Conservation (phyloP, 345 rosid genomes). For the Sonneratia alba region DNA sequence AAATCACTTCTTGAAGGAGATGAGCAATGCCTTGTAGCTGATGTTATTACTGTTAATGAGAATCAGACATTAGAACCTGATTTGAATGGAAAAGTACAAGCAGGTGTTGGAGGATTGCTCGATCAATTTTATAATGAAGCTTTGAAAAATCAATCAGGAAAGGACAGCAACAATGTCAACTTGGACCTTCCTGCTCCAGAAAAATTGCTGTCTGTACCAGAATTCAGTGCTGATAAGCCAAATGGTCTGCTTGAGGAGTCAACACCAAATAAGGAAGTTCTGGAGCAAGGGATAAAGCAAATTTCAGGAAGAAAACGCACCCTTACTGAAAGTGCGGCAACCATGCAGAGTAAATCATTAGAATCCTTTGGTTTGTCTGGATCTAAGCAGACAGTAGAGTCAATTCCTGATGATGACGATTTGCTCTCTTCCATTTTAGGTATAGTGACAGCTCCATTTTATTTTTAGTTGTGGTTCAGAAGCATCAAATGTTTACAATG, state of each 20-base stretch:
- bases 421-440: conserved; percentile 92
- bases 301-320: conserved; percentile 68
- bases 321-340: conserved; percentile 61
- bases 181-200: conserved; percentile 67
- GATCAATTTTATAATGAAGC: conserved; percentile 25
- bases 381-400: conserved; percentile 50
- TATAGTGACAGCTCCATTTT: conserved; percentile 18
- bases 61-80: conserved; percentile 29
- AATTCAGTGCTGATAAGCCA: conserved; percentile 32
- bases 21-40: conserved; percentile 23
- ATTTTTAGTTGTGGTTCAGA: neutral
- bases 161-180: conserved; percentile 20
- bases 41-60: conserved; percentile 20
- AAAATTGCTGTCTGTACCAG: conserved; percentile 56
- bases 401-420: conserved; percentile 92
- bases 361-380: conserved; percentile 55
- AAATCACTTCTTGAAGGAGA: conserved; percentile 13
- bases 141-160: conserved; percentile 27
- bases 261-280: conserved; percentile 51
- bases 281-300: conserved; percentile 25
- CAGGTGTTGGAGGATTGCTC: conserved; percentile 19
- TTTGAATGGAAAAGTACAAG: conserved; percentile 28
- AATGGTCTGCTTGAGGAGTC: conserved; percentile 40
- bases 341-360: conserved; percentile 53
- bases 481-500: neutral